These are phyloP conservation scores for Thelonectria olida DNA, from an alignment of 2,329 filamentous ascomycete species.

Conservation along the genomic window DNA sequence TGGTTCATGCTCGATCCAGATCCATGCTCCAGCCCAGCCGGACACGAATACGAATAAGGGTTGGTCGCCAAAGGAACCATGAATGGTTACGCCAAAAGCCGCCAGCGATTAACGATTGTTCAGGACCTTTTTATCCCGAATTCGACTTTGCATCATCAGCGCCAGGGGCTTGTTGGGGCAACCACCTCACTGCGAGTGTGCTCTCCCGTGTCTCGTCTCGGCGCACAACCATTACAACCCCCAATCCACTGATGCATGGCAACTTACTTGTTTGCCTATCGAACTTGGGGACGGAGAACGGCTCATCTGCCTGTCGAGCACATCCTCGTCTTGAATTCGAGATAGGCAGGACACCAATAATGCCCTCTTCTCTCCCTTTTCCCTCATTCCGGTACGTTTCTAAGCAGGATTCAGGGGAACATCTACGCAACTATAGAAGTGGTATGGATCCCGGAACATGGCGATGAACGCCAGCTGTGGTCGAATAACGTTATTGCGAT, in stretches of 20 bases:
- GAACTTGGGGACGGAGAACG: neutral
- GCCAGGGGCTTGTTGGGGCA: neutral
- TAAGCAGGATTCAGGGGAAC: no score
- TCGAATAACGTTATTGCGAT: conserved; percentile 33
- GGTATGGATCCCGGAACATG: neutral
- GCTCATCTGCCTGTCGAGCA: no score
- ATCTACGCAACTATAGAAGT: neutral
- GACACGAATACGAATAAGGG: conserved; percentile 39
- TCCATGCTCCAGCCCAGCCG: conserved; percentile 9
- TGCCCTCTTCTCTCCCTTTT: neutral
- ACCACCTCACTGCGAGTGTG: neutral
- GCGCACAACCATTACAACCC: neutral
- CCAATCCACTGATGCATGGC: conserved; percentile 1
- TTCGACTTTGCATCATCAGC: conserved; percentile 20
- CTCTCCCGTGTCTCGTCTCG: neutral
- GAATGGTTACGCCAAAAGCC: neutral
- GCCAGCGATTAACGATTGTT: conserved; percentile 7
- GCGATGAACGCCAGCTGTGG: conserved; percentile 13
- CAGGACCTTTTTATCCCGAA: conserved; percentile 14
- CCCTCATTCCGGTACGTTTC: no score
- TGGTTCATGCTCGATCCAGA: neutral
- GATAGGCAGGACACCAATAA: no score
- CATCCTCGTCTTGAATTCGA: no score
- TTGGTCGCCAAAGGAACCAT: neutral
- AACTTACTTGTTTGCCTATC: neutral